These are phyloP conservation scores for Flaveria linearis DNA, from an alignment of 129 eudicot species.

Conservation along the genomic window DNA sequence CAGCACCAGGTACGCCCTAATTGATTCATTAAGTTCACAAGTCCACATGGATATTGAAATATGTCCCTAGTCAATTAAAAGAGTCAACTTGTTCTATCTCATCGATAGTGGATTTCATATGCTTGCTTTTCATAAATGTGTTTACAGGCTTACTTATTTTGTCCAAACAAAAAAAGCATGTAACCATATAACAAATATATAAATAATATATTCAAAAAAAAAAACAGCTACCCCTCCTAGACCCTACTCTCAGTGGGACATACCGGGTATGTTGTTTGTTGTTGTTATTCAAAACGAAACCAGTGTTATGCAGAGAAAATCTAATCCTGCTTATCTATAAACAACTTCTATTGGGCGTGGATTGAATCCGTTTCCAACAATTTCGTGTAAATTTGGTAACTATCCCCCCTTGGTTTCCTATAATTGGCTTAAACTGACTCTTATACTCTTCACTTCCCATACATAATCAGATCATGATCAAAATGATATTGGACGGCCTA, in stretches of 20 bases:
- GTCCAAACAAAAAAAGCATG: neutral
- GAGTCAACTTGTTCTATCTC: neutral
- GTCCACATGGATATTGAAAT: neutral
- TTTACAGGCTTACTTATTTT: neutral
- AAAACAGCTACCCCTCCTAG: no score
- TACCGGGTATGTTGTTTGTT: no score
- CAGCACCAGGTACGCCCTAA: no score
- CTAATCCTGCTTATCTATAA: neutral
- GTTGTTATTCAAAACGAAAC: neutral
- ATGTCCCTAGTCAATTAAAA: neutral
- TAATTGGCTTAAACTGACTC: neutral
- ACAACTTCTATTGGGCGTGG: neutral
- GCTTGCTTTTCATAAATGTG: constrained; percentile 1
- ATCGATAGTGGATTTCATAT: neutral
- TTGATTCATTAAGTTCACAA: no score
- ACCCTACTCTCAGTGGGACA: no score
- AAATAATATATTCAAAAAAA: neutral
- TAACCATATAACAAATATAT: neutral
- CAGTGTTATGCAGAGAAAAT: neutral
- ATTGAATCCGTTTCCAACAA: neutral
- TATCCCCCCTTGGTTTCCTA: neutral
- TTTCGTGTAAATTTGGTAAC: neutral
- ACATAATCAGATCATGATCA: neutral
- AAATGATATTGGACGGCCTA: neutral
- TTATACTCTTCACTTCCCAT: neutral